Evolutionary conservation across 345 rosid species (phyloP), one percentile per base, ranked within the genome.

Genomic region (Populus nigra): DNA sequence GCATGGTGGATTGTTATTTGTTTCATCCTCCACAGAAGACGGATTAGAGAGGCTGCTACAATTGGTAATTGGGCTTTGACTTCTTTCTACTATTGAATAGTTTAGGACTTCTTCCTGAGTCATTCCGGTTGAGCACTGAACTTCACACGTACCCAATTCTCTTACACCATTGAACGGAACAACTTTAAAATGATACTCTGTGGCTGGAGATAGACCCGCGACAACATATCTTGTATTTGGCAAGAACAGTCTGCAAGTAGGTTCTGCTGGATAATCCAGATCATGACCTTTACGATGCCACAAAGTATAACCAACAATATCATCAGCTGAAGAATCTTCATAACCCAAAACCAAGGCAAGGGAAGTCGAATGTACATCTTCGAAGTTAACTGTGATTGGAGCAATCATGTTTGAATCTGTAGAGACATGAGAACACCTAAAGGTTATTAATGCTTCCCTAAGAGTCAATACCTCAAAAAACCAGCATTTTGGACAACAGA

Each of bases 21-120:
- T 88, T 83, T 96, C 99, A 79, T 92, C 98, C 84, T 96, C 91
- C 41, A 88, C 95, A 0, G 97, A 89, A 16, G 94, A 94, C 61
- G 97, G 97, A 82, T 88, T 91, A 69, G 91, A 93, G 80, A 93
- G 89, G 78, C 92, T 92, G 79, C 98, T 95, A 84, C 97, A 91
- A 78, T 92, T 91, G 49, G 98, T 95, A n/a, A 86, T 83, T 18
- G 98, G 98, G 84, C 98, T 95, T 77, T 92, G 97, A 69, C 98
- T 91, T 89, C 96, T 89, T 87, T 91, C 99, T 3, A 81, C 84
- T 25, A 78, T 78, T 1, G 77, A 74, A 76, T 85, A 82, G 77
- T 87, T 89, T 0, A 80, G 79, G 73, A 83, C 85, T 81, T 84
- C 88, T 66, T 84, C 90, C 78, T 81, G 83, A 47, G 72, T 29